Base-by-base conservation (phyloP, 2,329 filamentous ascomycete species). In the Tolypocladium paradoxum region DNA sequence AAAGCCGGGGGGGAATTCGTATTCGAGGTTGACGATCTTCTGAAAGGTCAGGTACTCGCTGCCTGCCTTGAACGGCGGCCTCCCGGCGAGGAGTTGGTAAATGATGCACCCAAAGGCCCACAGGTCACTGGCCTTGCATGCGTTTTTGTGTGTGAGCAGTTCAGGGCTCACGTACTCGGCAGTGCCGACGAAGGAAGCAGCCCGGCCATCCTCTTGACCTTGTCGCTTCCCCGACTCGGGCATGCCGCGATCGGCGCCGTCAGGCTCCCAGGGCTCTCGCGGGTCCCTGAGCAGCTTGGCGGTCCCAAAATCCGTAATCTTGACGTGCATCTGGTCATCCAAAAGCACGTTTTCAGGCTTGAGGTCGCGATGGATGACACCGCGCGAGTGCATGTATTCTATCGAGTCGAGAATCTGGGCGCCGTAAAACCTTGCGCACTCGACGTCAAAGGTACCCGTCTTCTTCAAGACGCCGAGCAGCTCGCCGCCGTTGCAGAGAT, bases 41-140 rank as follows among this genome's bases (percentile, higher is more conserved):
- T 99, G 93, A 65, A 99, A 99, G 0, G 93, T 99, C 65, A 93
- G 79, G 64, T 97, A 99, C 67, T 99, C 93, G 60, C 95, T 96
- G 16, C 80, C 87, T 40, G 88, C 93, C 68, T 99, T 99, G 76
- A 99, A 99, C 0, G 93, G 93, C 6, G 93, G 93, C 55, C 93
- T 79, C n/a, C 93, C 93, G n/a, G 88, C 88, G 35, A 99, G 76
- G 29, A 99, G 79, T 69, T 99, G 93, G 68, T 95, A 99, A 57
- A 99, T 84, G 61, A 99, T 99, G 73, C 93, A 99, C 11, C 93
- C 93, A 73, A 95, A 99, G 2, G 93, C 93, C 93, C 93, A 99
- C 49, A 99, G 71, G 70, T 99, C 93, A 68, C 93, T 97, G 45
- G 92, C 89, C 72, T 97, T 99, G 75, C 92, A 96, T 22, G 92